Base-by-base conservation (phyloP, 176 grass and related monocot genomes). In the Aegilops longissima region DNA sequence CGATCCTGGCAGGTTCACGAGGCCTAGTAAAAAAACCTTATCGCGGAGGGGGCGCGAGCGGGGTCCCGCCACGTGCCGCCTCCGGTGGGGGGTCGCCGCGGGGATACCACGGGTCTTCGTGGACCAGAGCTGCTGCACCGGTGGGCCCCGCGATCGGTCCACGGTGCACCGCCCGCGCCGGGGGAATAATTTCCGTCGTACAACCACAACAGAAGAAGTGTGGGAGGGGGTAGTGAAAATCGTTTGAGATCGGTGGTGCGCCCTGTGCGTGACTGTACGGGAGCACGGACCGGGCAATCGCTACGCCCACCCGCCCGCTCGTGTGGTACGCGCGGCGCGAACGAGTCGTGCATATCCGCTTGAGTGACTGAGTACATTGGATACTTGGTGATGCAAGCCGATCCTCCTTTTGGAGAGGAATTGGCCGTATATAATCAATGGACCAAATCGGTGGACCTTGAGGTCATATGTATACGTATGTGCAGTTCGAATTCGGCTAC, bases 241-340 rank as follows among this genome's bases (percentile, higher is more conserved):
- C 42, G 70, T 17, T 0, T 1, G 36, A 39, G 36, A 39, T 39
- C 62, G 66, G 40, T 52, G 59, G 80, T 27, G 84, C 86, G 84
- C 70, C 52, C 64, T 59, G 76, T 83, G 92, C 82, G 73, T 80
- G 89, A 89, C 78, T 89, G 83, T 87, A 86, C 90, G 70, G 18
- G 80, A 1, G 38, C 70, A 23, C 20, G 35, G 69, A 23, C 21
- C 1, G 54, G 13, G 14, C 5, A 65, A 67, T 58, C 29, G 84
- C 54, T 79, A 87, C 21, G 40, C 40, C 4, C 23, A 80, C 78
- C 5, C 42, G 36, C 12, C 23, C 25, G 52, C 16, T 24, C 25
- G 30, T 20, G 25, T 4, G 29, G 13, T 82, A 25, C 67, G 13
- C 52, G 45, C 44, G 44, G 11, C 16, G 39, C 7, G 11, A 23